Percentiles rank a stretch among this genome's conserved stretches.
Conservation (phyloP, 805 yeast species). For the Suhomyces emberorum region DNA sequence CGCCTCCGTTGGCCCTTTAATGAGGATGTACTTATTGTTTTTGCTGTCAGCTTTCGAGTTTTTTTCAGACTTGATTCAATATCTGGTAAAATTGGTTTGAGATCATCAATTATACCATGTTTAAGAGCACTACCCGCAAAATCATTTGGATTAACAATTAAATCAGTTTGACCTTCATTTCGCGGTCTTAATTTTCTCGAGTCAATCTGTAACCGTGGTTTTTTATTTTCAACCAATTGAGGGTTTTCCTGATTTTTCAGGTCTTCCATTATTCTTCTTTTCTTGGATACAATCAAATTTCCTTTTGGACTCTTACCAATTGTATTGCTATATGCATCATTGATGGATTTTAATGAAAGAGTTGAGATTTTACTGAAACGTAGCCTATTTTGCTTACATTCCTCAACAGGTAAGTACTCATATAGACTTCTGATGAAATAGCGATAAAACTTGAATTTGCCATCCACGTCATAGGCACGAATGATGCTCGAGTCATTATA, state of each 20-base stretch:
- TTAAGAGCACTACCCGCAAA: not conserved
- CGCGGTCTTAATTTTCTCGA: not conserved
- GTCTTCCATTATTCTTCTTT: not conserved
- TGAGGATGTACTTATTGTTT: constrained; percentile 10
- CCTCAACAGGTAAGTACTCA: constrained; percentile 4
- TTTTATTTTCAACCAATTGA: constrained; percentile 2
- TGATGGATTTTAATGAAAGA: constrained; percentile 13
- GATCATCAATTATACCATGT: constrained; percentile 6
- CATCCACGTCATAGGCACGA: constrained; percentile 67
- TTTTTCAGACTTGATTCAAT: constrained; percentile 2
- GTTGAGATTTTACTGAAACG: constrained; percentile 1
- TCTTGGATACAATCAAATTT: constrained; percentile 9
- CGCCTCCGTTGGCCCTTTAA: constrained; percentile 31
- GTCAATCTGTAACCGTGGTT: not conserved
- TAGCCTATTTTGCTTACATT: constrained; percentile 9
- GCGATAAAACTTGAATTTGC: constrained; percentile 69
- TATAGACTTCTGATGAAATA: constrained; percentile 33
- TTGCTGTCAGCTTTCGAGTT: constrained; percentile 1
- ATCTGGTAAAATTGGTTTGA: constrained; percentile 11
- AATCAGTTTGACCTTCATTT: constrained; percentile 1
- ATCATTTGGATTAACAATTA: not conserved
- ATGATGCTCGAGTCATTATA: constrained; percentile 37
- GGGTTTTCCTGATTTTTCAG: not conserved
- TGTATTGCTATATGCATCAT: constrained; percentile 14
- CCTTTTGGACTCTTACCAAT: constrained; percentile 26